phyloP scores from a whole-genome alignment of 352 stramenopile species.

The Phytopythium montanum region DNA sequence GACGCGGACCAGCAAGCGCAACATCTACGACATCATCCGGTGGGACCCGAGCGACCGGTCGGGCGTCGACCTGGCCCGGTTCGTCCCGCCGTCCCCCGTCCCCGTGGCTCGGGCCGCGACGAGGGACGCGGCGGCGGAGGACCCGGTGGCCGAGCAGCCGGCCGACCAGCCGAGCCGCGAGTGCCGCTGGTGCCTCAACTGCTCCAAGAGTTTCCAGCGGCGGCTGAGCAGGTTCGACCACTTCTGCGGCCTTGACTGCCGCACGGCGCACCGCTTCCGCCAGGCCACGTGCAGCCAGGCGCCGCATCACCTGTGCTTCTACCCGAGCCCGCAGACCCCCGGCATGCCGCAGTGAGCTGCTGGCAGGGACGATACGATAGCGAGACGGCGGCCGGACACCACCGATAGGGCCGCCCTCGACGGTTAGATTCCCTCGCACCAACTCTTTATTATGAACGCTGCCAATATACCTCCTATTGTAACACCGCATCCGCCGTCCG shows the following conservation, averaged over 20 bases:
- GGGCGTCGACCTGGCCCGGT: conserved; percentile 17
- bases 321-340: conserved; percentile 13
- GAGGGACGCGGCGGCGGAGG: neutral
- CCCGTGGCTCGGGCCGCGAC: too few relatives aligned
- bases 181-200: conserved; percentile 75
- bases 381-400: neutral
- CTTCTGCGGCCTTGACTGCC: conserved; percentile 56
- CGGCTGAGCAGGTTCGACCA: conserved; percentile 62
- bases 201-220: conserved; percentile 71
- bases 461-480: neutral
- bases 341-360: conserved; percentile 10
- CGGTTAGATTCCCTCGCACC: neutral
- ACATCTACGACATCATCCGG: conserved; percentile 51
- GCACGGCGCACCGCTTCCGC: conserved; percentile 24
- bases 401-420: neutral
- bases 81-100: conserved; percentile 15
- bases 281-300: conserved; percentile 31
- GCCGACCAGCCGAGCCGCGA: conserved; percentile 46
- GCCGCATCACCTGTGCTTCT: conserved; percentile 18
- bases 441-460: neutral
- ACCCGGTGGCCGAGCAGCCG: conserved; percentile 1
- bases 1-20: conserved; percentile 19
- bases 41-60: conserved; percentile 30
- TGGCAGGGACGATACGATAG: too few relatives aligned
- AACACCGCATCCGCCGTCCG: neutral